Evolutionary conservation across 768 basidiomycete genomes (phyloP), one percentile per base, ranked within the genome.

Genomic region (Scleroderma citrinum): DNA sequence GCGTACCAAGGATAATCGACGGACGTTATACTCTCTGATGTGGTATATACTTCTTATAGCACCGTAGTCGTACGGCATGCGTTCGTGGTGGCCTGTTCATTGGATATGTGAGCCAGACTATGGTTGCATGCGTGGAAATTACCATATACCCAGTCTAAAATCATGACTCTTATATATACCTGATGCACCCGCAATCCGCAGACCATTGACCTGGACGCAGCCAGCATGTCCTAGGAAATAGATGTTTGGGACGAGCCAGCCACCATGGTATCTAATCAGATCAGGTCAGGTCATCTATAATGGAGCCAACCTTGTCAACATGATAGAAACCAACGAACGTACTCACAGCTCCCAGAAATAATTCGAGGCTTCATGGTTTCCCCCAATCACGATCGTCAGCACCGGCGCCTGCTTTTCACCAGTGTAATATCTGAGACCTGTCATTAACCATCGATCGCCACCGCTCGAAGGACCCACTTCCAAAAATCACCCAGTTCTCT

Each of bases 331-430:
- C 13, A 3, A 12, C 12, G 34, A 13, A 13, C 14, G 26, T 2
- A 71, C 87, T 67, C 59, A 92, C 90, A 96, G 68, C 65, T 99
- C 96, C 86, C 91, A 94, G 71, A 98, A 75, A 62, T 97, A 96
- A 57, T 93, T 96, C 19, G 90, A 93, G 2, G 92, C 92, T 68
- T 98, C 96, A 64, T 98, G 96, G 62, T 98, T 98, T 8, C 96
- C 96, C 14, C 96, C 96, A 59, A 98, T 96, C 43, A 98, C 82
- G 12, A 99, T 73, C 0, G 96, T 99, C 63, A 95, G 68, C 4
- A 95, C 66, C 0, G 94, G 92, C 2, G 95, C 93, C n/a, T 56
- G 69, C 59, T 75, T 83, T 61, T 86, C 75, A 1, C 92, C 91
- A 1, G 81, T 83, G 61, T 99, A 97, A 66, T 98, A 99, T 59